These are phyloP conservation scores for Backusella morwellensis DNA, from an alignment of 192 early-diverging fungal species.

Conservation along the genomic window DNA sequence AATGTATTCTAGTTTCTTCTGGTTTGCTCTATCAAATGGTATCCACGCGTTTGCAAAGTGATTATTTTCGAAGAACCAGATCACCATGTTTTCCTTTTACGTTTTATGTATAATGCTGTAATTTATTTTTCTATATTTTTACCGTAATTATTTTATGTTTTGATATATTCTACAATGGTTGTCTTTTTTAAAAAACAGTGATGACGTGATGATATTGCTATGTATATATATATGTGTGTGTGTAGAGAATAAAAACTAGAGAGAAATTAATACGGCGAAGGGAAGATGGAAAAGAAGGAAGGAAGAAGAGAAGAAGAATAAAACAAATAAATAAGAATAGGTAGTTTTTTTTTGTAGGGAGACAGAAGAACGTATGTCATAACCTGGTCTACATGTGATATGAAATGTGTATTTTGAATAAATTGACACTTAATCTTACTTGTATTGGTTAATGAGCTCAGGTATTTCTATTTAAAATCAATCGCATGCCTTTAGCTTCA, in stretches of 20 bases:
- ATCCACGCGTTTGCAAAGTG: constrained; percentile 18
- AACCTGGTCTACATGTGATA: not conserved
- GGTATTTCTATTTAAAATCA: not conserved
- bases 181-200: not conserved
- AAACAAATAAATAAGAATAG: not conserved
- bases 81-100: constrained; percentile 9
- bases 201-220: not conserved
- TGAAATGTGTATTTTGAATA: not conserved
- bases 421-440: not conserved
- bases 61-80: constrained; percentile 21
- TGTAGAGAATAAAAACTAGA: not conserved
- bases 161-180: not conserved
- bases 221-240: not conserved
- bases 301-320: not conserved
- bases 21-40: constrained; percentile 17
- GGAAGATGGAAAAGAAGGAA: not conserved
- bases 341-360: not conserved
- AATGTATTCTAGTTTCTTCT: constrained; percentile 21
- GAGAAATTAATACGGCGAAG: not conserved
- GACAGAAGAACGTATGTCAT: not conserved
- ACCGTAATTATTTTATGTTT: not conserved
- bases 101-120: not conserved
- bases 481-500: not conserved
- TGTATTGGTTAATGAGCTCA: not conserved
- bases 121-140: not conserved